Percentiles rank a stretch among this genome's conserved stretches.
Evolutionary conservation across 2,329 filamentous ascomycete species (phyloP).

Genomic region (Aspergillus sp.): DNA sequence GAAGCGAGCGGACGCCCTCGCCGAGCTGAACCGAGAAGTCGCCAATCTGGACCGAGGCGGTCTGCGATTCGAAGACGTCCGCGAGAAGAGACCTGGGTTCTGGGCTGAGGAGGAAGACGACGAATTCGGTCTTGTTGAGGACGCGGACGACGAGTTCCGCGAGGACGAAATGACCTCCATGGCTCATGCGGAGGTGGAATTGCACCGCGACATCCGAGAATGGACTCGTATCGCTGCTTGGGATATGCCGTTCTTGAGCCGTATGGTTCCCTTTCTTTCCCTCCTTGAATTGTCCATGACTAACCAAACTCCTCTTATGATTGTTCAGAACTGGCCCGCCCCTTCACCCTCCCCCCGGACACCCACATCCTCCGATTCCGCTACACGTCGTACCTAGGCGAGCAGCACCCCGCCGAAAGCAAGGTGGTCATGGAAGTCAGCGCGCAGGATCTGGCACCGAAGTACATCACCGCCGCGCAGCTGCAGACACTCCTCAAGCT

Average conservation of each 20-base stretch:
- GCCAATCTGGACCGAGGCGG: constrained; percentile 32
- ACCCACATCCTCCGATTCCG: constrained; percentile 80
- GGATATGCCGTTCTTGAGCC: constrained; percentile 89
- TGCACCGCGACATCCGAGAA: constrained; percentile 83
- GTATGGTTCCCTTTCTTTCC: constrained; percentile 53
- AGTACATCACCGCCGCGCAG: constrained; percentile 64
- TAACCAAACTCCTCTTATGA: background rate
- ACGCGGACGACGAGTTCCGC: constrained; percentile 57
- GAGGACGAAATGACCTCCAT: constrained; percentile 81
- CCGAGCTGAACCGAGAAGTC: constrained; percentile 33
- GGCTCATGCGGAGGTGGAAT: constrained; percentile 82
- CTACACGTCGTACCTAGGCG: constrained; percentile 95
- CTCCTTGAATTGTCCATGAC: constrained; percentile 13
- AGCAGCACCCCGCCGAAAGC: constrained; percentile 82
- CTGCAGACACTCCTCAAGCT: constrained; percentile 83
- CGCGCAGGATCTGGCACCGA: constrained; percentile 64
- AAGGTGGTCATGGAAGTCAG: constrained; percentile 95
- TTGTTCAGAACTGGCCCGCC: constrained; percentile 71
- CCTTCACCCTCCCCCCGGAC: constrained; percentile 69
- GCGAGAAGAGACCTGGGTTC: constrained; percentile 32
- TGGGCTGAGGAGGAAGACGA: constrained; percentile 48
- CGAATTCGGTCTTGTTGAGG: constrained; percentile 47
- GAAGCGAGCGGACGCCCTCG: constrained; percentile 28
- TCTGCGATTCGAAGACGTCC: constrained; percentile 30
- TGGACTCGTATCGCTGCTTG: constrained; percentile 86